Evolutionary conservation across 2,329 filamentous ascomycete genomes (phyloP).

Genomic region (Xylaria sp.): DNA sequence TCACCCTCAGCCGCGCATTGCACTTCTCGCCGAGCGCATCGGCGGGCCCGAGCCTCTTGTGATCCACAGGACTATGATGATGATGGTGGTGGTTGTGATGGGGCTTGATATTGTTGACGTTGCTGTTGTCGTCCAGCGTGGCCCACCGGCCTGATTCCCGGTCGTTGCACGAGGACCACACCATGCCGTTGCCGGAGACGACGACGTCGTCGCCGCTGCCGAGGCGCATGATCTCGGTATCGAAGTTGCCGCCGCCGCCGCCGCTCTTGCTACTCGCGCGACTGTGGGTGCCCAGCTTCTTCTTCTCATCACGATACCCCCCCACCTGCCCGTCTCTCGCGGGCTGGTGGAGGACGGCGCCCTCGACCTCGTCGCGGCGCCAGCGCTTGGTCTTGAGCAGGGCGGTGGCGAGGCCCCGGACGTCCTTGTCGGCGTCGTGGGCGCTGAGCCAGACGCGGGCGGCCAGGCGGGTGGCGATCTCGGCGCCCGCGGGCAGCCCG

Average conservation of each 20-base stretch:
- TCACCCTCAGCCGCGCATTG: constrained; percentile 15
- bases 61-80: too few species aligned
- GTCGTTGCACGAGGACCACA: constrained; percentile 26
- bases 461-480: constrained; percentile 56
- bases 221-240: constrained; percentile 48
- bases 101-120: constrained; percentile 2
- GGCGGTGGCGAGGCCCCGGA: constrained; percentile 53
- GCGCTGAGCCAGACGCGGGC: constrained; percentile 63
- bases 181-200: constrained; percentile 45
- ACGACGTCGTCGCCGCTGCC: constrained; percentile 47
- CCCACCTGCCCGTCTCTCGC: neutral
- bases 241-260: constrained; percentile 16
- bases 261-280: constrained; percentile 18
- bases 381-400: constrained; percentile 53
- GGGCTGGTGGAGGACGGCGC: constrained; percentile 30
- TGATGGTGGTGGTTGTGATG: neutral
- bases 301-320: too few species aligned
- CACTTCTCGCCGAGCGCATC: neutral
- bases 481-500: constrained; percentile 59
- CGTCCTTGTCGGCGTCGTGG: constrained; percentile 63
- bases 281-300: constrained; percentile 19
- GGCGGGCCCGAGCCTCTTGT: neutral
- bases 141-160: constrained; percentile 11
- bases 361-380: constrained; percentile 48
- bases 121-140: neutral